Conservation (phyloP, 495 filamentous ascomycete genomes). For the Hypoxylon perforatum region DNA sequence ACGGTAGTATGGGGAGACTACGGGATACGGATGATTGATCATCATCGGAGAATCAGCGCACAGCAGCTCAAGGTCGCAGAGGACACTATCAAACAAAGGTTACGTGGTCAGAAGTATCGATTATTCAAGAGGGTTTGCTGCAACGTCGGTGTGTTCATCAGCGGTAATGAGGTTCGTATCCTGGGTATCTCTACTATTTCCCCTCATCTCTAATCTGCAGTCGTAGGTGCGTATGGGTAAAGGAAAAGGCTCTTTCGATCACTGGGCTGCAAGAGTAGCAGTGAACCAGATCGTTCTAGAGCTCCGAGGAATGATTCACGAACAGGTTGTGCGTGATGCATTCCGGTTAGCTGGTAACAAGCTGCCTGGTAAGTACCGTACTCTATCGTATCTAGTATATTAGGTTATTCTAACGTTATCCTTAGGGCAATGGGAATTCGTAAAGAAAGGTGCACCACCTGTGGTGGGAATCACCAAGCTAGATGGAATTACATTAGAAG, state of each 20-base stretch:
- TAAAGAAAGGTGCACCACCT: slow-evolving; percentile 89
- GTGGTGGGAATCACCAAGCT: slow-evolving; percentile 95
- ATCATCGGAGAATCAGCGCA: slow-evolving; percentile 91
- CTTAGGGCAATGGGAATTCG: slow-evolving; percentile 90
- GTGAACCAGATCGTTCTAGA: slow-evolving; percentile 93
- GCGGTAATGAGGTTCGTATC: slow-evolving; percentile 82
- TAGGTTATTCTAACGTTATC: slow-evolving; percentile 32
- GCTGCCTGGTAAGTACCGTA: slow-evolving; percentile 78
- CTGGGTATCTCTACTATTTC: neutral
- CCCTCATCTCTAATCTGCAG: slow-evolving; percentile 14
- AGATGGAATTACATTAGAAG: slow-evolving; percentile 81
- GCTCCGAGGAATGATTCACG: slow-evolving; percentile 89
- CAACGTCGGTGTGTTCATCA: slow-evolving; percentile 94
- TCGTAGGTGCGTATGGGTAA: slow-evolving; percentile 90
- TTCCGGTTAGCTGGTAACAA: slow-evolving; percentile 95
- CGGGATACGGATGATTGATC: slow-evolving; percentile 91
- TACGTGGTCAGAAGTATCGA: slow-evolving; percentile 92
- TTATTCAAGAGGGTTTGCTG: slow-evolving; percentile 90
- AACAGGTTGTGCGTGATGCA: slow-evolving; percentile 92
- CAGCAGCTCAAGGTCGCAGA: slow-evolving; percentile 86
- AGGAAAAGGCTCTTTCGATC: slow-evolving; percentile 96
- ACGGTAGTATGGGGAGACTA: slow-evolving; percentile 98
- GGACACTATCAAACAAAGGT: slow-evolving; percentile 86
- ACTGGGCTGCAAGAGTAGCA: slow-evolving; percentile 89
- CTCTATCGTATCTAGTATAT: neutral